These are phyloP conservation scores for Punica granatum DNA, from an alignment of 345 rosid species.

Conservation along the genomic window DNA sequence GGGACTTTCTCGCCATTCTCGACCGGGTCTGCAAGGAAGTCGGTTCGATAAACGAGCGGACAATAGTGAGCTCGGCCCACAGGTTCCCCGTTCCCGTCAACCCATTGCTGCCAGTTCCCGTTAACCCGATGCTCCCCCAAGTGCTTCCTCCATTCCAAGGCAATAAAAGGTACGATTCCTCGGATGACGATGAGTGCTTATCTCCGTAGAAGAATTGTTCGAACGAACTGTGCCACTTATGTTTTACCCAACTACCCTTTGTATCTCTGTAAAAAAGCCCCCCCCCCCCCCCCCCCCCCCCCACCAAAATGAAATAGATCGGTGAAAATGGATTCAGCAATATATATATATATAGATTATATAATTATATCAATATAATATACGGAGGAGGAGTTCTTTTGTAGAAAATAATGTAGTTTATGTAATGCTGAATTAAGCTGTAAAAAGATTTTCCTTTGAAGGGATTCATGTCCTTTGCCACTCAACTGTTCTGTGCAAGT, in stretches of 20 bases:
- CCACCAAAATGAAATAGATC: slow-evolving; percentile 14
- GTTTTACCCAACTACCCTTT: background rate
- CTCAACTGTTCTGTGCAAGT: background rate
- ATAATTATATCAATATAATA: no score
- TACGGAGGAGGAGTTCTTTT: slow-evolving; percentile 13
- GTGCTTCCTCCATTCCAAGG: slow-evolving; percentile 35
- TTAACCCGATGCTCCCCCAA: slow-evolving; percentile 33
- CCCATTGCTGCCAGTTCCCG: slow-evolving; percentile 33
- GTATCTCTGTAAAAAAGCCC: slow-evolving; percentile 36
- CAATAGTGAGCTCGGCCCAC: slow-evolving; percentile 73
- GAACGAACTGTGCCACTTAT: background rate
- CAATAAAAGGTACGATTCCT: slow-evolving; percentile 34
- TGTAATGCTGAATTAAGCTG: slow-evolving; percentile 4
- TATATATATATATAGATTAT: slow-evolving; percentile 26
- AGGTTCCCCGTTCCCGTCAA: slow-evolving; percentile 79
- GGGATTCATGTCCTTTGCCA: background rate
- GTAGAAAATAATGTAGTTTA: slow-evolving; percentile 12
- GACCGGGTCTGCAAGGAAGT: slow-evolving; percentile 97
- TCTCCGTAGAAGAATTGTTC: slow-evolving; percentile 26
- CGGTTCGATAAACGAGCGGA: slow-evolving; percentile 79
- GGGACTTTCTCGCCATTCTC: slow-evolving; percentile 78
- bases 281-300: no score
- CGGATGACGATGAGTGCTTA: slow-evolving; percentile 57
- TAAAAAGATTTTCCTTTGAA: background rate
- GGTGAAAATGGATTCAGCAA: slow-evolving; percentile 24